Base-by-base conservation (phyloP, 768 basidiomycete genomes). In the Cystobasidium tubakii region DNA sequence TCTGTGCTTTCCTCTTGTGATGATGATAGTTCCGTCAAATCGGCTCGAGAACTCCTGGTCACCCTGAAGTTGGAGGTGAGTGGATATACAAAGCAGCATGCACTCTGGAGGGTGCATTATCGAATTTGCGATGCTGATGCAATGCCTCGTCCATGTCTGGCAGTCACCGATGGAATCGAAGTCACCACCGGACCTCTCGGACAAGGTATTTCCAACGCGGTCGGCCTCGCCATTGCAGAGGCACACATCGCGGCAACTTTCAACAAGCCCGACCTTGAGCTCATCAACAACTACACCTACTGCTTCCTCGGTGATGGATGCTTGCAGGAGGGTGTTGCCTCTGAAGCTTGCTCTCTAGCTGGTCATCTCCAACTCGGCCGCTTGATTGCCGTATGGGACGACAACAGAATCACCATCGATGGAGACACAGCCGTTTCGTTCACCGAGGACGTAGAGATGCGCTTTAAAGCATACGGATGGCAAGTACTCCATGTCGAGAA, bases 341-440 rank as follows among this genome's bases (percentile, higher is more conserved):
- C 86, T 76, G 94, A 97, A 82, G 92, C 94, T 46, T 89, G 90
- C 74, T 91, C 90, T 79, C 86, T 96, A 76, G 93, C 92, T 75
- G 94, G 93, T 75, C 94, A 97, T 83, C 85, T 96, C 78, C 88
- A 92, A 81, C 86, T 97, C 50, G 92, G 91, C 71, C 96, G 94
- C 83, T 85, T 97, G 79, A 88, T 97, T 79, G 90, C 90, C 73
- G 85, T 96, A 80, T 96, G 94, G 82, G 94, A 97, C 80, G 92
- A 96, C 83, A 96, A 97, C 84, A 90, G 92, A 82, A 97, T 97
- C 81, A 91, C 94, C 76, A 96, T 97, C 78, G 94, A 97, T 80
- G 94, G 94, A 76, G 87, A 92, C 82, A 97, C 93, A 76, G 87
- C 87, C 72, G 85, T 88, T 72, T 90, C 94, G 21, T 97, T 97